phyloP scores from a whole-genome alignment of 2,329 filamentous ascomycete genomes.

The Hypoxylon sp. region DNA sequence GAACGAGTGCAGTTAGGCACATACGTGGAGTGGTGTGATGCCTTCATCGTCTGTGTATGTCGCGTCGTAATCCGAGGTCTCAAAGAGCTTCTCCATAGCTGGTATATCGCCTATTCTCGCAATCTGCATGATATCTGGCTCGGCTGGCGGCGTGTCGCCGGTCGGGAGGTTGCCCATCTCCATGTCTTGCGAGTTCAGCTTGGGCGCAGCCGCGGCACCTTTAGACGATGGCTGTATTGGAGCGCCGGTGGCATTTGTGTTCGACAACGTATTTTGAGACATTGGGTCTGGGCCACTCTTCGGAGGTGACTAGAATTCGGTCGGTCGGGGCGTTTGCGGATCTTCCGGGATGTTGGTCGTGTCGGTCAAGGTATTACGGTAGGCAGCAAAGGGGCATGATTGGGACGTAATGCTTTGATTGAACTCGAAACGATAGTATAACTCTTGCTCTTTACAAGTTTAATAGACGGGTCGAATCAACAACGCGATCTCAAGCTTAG shows the following conservation, averaged over 20 bases:
- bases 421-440: conserved; percentile 1
- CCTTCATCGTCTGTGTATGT: conserved; percentile 90
- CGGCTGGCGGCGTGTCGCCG: conserved; percentile 58
- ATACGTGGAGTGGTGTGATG: conserved; percentile 94
- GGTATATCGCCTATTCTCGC: conserved; percentile 88
- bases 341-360: conserved; percentile 4
- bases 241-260: conserved; percentile 57
- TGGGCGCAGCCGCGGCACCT: conserved; percentile 66
- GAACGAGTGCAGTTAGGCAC: conserved; percentile 46
- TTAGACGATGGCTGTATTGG: conserved; percentile 71
- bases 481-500: neutral
- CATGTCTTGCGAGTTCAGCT: conserved; percentile 68
- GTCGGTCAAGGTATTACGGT: conserved; percentile 23
- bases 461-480: conserved; percentile 2
- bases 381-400: conserved; percentile 27
- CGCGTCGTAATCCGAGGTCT: conserved; percentile 83
- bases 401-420: conserved; percentile 4
- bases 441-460: neutral
- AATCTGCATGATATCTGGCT: conserved; percentile 95
- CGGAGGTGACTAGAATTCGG: conserved; percentile 1
- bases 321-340: conserved; percentile 5
- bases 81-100: conserved; percentile 91
- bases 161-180: conserved; percentile 67
- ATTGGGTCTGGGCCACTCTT: conserved; percentile 51
- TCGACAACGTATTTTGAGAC: conserved; percentile 58